Conservation (phyloP, 2,329 filamentous ascomycete species). For the Drechslera avenae region DNA sequence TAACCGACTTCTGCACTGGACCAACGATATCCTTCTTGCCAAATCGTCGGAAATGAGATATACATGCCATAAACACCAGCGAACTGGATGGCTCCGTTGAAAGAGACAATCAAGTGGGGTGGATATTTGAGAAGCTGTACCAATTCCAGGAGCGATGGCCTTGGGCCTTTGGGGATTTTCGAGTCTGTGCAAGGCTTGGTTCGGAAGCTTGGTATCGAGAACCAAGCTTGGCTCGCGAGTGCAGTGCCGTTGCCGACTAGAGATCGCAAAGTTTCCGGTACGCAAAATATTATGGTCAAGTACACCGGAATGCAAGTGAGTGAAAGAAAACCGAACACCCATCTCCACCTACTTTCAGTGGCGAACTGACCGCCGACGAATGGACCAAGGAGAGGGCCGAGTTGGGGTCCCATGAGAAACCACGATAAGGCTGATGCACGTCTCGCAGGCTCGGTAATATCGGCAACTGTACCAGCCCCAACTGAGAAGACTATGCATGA, state of each 20-base stretch:
- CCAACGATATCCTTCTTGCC: slow-evolving; percentile 43
- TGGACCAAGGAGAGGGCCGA: slow-evolving; percentile 54
- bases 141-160: slow-evolving; percentile 30
- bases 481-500: slow-evolving; percentile 52
- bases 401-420: slow-evolving; percentile 53
- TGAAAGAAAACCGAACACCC: slow-evolving; percentile 52
- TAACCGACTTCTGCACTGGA: slow-evolving; percentile 44
- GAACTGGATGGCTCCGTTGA: slow-evolving; percentile 37
- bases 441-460: slow-evolving; percentile 49
- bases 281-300: slow-evolving; percentile 44
- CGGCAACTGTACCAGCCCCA: slow-evolving; percentile 53
- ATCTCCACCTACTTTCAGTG: slow-evolving; percentile 48
- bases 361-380: slow-evolving; percentile 51
- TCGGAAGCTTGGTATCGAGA: slow-evolving; percentile 33
- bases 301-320: slow-evolving; percentile 33
- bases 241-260: slow-evolving; percentile 52
- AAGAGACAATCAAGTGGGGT: slow-evolving; percentile 38
- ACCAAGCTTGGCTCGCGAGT: slow-evolving; percentile 31
- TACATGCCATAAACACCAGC: slow-evolving; percentile 37
- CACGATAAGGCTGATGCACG: slow-evolving; percentile 51
- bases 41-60: slow-evolving; percentile 31
- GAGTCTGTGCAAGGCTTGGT: slow-evolving; percentile 25
- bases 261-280: slow-evolving; percentile 55
- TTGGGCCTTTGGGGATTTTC: slow-evolving; percentile 29
- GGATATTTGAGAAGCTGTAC: slow-evolving; percentile 34